Conservation (phyloP, 371 early-diverging fungal species). For the Mucor racemosus region DNA sequence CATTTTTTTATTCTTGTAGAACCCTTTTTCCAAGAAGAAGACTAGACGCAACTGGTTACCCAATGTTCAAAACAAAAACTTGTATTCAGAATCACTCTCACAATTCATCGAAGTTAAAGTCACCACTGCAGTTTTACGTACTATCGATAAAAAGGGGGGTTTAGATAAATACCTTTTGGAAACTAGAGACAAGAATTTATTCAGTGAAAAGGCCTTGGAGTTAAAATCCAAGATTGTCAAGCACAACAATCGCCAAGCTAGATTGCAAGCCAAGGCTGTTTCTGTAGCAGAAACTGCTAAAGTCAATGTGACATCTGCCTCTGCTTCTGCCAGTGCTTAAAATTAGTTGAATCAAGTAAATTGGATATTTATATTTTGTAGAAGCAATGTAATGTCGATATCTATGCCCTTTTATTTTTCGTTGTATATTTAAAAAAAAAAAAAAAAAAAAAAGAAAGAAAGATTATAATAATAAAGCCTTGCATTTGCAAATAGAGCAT, state of each 20-base stretch:
- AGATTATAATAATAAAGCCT: not conserved
- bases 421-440: slow-evolving; percentile 8
- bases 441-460: not conserved
- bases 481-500: not conserved
- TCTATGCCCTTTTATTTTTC: not conserved
- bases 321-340: not conserved
- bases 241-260: slow-evolving; percentile 17
- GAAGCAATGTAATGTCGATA: not conserved
- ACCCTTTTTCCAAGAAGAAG: slow-evolving; percentile 77
- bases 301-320: not conserved
- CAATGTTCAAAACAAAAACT: slow-evolving; percentile 73
- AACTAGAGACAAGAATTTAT: slow-evolving; percentile 71
- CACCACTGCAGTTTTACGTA: slow-evolving; percentile 74
- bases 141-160: slow-evolving; percentile 89
- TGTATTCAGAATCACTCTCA: slow-evolving; percentile 73
- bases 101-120: slow-evolving; percentile 65
- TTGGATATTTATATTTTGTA: not conserved
- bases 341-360: not conserved
- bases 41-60: slow-evolving; percentile 85
- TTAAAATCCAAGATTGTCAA: slow-evolving; percentile 26
- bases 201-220: slow-evolving; percentile 54
- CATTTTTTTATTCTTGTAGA: slow-evolving; percentile 26
- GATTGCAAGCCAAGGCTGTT: slow-evolving; percentile 8
- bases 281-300: not conserved
- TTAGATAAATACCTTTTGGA: slow-evolving; percentile 78